Evolutionary conservation across 2,329 filamentous ascomycete species (phyloP), one percentile per base, ranked within the genome.

Genomic region (Xylaria multiplex): DNA sequence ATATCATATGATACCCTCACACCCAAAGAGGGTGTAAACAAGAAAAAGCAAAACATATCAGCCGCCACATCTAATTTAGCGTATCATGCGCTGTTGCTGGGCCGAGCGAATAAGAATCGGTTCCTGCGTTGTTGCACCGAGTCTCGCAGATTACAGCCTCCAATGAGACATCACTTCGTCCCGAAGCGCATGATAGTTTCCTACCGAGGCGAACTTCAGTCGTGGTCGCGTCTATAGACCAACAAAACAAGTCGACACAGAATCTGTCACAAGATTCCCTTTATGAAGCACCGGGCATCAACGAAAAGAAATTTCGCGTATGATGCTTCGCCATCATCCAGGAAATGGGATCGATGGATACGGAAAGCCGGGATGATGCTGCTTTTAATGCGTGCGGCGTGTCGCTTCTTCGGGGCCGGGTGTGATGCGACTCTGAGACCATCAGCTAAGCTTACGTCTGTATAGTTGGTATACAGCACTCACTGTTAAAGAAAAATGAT

Each of bases 31-130:
- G 37, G 35, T 19, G 9, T n/a, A 40, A 16, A 54, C 22, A 11
- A 52, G 6, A 46, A 59, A 59, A 53, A 61, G 63, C 16, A 55
- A 59, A 63, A 64, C 24, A 27, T 48, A 40, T 66, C 61, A 58
- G 57, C 56, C 52, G 61, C 35, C 52, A 66, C 49, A n/a, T 54
- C 37, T 55, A 59, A 67, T 67, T 52, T 62, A 53, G 46, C 57
- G 24, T 59, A 49, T 46, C 40, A 59, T 67, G 58, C 57, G 35
- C 14, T 4, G 37, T 32, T 32, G 16, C n/a, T 11, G 9, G 30
- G 8, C 42, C 42, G 30, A 45, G 58, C 65, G 62, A 67, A 67
- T 67, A 19, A 55, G 64, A 57, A 63, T 32, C 3, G 13, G 16
- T 2, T 6, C 2, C n/a, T 52, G 4, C 16, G 22, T 32, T 27